Conservation (phyloP, 306 rosid genomes). For the Senna tora region DNA sequence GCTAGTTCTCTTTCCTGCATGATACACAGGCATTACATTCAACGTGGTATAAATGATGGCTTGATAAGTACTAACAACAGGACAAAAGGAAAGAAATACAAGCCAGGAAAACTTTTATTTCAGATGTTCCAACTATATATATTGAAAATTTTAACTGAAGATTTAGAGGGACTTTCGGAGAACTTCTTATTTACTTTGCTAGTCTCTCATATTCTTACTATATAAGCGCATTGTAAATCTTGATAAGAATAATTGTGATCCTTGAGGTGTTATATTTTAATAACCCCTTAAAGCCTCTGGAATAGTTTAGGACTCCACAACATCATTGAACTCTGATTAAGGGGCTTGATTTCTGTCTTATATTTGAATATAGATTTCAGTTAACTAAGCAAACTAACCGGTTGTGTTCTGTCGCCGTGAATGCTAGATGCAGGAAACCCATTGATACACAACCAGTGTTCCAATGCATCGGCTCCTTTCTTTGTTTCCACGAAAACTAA, state of each 20-base stretch:
- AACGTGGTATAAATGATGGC: not conserved
- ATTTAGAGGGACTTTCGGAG: slow-evolving; percentile 1
- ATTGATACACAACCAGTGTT: slow-evolving; percentile 80
- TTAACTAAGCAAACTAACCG: slow-evolving; percentile 51
- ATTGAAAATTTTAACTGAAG: slow-evolving; percentile 26
- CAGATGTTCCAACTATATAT: not conserved
- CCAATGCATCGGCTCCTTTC: slow-evolving; percentile 96
- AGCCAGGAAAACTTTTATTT: slow-evolving; percentile 15
- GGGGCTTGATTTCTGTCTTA: too few species aligned
- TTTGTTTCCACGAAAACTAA: slow-evolving; percentile 98
- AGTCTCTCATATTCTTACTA: not conserved
- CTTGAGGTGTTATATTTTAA: not conserved
- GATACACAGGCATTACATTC: slow-evolving; percentile 17
- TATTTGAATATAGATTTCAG: slow-evolving; percentile 24
- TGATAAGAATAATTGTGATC: not conserved
- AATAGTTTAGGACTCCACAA: slow-evolving; percentile 7
- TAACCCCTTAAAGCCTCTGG: slow-evolving; percentile 6
- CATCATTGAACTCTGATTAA: slow-evolving; percentile 16
- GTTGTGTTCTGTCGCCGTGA: slow-evolving; percentile 96
- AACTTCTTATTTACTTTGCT: not conserved
- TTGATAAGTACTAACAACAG: not conserved
- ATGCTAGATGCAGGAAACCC: slow-evolving; percentile 97
- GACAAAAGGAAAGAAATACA: not conserved
- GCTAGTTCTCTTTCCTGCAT: slow-evolving; percentile 87
- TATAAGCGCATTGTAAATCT: not conserved